Evolutionary conservation across 768 basidiomycete species (phyloP).

Genomic region (Panaeolus papilionaceus): DNA sequence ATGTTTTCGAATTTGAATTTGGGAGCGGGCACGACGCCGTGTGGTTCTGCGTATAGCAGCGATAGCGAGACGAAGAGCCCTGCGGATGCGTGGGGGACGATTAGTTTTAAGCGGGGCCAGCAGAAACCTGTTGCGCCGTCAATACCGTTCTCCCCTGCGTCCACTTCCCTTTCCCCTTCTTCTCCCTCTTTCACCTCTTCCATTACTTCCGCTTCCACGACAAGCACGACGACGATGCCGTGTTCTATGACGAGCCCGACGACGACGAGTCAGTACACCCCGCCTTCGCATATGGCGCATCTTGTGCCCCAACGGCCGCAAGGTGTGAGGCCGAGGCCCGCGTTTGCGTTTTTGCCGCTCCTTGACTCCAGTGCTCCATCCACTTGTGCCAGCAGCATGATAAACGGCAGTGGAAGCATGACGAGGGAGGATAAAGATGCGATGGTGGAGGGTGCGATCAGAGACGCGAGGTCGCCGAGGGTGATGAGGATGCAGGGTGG

Average conservation of each 20-base stretch:
- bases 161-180: background rate
- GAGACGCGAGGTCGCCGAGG: background rate
- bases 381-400: too few species aligned
- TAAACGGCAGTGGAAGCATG: too few species aligned
- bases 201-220: background rate
- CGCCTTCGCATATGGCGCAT: slow-evolving; percentile 36
- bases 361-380: slow-evolving; percentile 29
- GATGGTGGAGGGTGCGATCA: too few species aligned
- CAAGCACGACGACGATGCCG: background rate
- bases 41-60: background rate
- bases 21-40: background rate
- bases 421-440: too few species aligned
- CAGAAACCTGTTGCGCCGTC: background rate
- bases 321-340: slow-evolving; percentile 33
- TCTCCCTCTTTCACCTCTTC: background rate
- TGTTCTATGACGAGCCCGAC: background rate
- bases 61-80: too few species aligned
- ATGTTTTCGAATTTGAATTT: background rate
- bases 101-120: background rate
- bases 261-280: background rate
- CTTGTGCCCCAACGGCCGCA: slow-evolving; percentile 31
- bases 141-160: background rate
- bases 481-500: background rate
- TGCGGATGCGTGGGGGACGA: background rate
- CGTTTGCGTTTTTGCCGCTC: slow-evolving; percentile 44